phyloP scores from a whole-genome alignment of 2,329 filamentous ascomycete species.

The Blastomyces gilchristii region DNA sequence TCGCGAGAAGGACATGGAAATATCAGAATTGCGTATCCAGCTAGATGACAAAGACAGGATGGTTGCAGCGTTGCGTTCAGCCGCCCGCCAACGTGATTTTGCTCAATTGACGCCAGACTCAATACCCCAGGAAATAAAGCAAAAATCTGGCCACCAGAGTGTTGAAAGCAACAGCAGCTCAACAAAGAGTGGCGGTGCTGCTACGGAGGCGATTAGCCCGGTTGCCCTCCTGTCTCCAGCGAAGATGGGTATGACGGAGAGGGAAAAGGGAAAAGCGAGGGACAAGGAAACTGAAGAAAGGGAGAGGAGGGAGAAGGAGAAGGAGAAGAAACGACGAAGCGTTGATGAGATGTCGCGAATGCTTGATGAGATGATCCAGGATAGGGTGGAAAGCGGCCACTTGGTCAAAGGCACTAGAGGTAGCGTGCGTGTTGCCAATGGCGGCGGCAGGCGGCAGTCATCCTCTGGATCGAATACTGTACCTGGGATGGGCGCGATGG shows the following conservation, averaged over 20 bases:
- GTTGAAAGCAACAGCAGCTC: constrained; percentile 23
- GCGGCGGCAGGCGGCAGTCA: constrained; percentile 30
- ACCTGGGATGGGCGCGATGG: constrained; percentile 22
- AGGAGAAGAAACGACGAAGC: constrained; percentile 50
- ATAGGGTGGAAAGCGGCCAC: constrained; percentile 67
- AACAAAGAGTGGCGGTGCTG: constrained; percentile 16
- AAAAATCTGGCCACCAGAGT: constrained; percentile 20
- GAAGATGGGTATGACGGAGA: constrained; percentile 23
- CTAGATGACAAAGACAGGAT: constrained; percentile 94
- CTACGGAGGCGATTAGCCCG: constrained; percentile 18
- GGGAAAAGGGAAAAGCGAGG: constrained; percentile 10
- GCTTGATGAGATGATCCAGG: constrained; percentile 92
- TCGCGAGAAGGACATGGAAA: constrained; percentile 85
- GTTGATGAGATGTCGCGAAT: constrained; percentile 90
- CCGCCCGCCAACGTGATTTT: constrained; percentile 73
- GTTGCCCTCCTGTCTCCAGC: constrained; percentile 22
- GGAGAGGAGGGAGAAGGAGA: constrained; percentile 29
- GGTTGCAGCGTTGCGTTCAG: constrained; percentile 74
- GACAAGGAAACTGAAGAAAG: constrained; percentile 30
- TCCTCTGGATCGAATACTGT: constrained; percentile 19
- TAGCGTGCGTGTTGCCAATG: constrained; percentile 51
- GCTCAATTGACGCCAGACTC: constrained; percentile 50
- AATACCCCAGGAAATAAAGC: constrained; percentile 21
- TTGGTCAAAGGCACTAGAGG: constrained; percentile 57
- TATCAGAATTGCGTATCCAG: constrained; percentile 76